Evolutionary conservation across 495 filamentous ascomycete genomes (phyloP).

Genomic region (Collariella sp.): DNA sequence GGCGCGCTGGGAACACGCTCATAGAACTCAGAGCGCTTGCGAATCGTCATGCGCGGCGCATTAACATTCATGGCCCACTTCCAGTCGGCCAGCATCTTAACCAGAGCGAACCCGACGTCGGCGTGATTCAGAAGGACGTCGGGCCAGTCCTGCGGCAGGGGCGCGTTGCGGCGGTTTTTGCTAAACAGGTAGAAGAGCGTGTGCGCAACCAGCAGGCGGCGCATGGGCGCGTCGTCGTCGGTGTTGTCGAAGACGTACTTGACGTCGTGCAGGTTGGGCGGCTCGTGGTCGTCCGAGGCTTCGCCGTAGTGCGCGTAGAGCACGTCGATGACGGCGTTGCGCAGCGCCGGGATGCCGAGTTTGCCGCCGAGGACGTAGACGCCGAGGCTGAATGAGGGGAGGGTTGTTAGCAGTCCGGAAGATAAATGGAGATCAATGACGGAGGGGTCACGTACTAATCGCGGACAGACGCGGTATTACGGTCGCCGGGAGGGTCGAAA

Average conservation of each 20-base stretch:
- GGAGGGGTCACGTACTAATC: conserved; percentile 21
- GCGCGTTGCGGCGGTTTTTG: not conserved
- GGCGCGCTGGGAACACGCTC: not conserved
- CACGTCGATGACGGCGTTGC: conserved; percentile 17
- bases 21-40: conserved; percentile 19
- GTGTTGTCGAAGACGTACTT: conserved; percentile 21
- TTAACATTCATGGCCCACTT: conserved; percentile 21
- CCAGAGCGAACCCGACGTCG: conserved; percentile 12
- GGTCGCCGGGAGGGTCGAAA: conserved; percentile 13
- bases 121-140: not conserved
- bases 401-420: not conserved
- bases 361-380: conserved; percentile 23
- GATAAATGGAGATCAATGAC: not conserved
- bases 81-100: conserved; percentile 26
- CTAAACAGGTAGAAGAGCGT: conserved; percentile 19
- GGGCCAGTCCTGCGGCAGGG: conserved; percentile 17
- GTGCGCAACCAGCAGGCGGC: conserved; percentile 20
- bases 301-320: conserved; percentile 15
- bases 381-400: conserved; percentile 11
- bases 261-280: conserved; percentile 17
- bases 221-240: conserved; percentile 12
- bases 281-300: not conserved
- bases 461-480: conserved; percentile 5
- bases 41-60: conserved; percentile 22
- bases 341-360: conserved; percentile 16